phyloP scores from a whole-genome alignment of 345 rosid genomes.

The Salix suchowensis region DNA sequence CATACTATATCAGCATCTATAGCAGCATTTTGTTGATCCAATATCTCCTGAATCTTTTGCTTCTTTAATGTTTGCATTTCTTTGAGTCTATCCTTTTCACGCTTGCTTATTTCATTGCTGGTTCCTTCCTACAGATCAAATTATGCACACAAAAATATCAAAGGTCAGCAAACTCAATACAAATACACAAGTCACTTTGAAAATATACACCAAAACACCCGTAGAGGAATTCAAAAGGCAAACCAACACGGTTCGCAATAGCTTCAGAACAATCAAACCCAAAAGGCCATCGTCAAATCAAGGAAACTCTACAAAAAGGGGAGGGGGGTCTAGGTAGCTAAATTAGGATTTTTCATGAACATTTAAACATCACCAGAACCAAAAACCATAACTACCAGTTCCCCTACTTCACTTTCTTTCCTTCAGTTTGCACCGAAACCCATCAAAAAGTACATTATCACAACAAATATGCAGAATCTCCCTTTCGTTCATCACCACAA shows the following conservation, averaged over 20 bases:
- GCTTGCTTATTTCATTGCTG: slow-evolving; percentile 63
- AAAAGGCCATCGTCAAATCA: not conserved
- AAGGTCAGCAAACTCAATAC: not conserved
- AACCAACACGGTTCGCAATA: not conserved
- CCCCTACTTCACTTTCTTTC: not conserved
- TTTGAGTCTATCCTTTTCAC: slow-evolving; percentile 77
- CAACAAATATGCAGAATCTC: not conserved
- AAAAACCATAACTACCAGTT: not conserved
- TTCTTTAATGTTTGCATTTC: slow-evolving; percentile 90
- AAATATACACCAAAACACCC: not conserved
- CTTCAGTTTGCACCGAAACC: not conserved
- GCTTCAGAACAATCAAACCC: not conserved
- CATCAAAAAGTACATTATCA: not conserved
- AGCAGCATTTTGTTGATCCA: slow-evolving; percentile 86
- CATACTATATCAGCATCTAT: slow-evolving; percentile 91
- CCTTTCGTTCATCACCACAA: not conserved
- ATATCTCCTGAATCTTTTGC: slow-evolving; percentile 86
- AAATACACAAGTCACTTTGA: not conserved
- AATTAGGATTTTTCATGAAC: not conserved
- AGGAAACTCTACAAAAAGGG: not conserved
- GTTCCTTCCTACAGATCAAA: slow-evolving; percentile 42
- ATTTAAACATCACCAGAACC: not conserved
- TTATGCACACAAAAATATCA: not conserved
- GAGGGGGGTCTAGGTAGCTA: not conserved
- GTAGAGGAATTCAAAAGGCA: not conserved